These are phyloP conservation scores for Nemania sp. DNA, from an alignment of 2,329 filamentous ascomycete genomes.

Conservation along the genomic window DNA sequence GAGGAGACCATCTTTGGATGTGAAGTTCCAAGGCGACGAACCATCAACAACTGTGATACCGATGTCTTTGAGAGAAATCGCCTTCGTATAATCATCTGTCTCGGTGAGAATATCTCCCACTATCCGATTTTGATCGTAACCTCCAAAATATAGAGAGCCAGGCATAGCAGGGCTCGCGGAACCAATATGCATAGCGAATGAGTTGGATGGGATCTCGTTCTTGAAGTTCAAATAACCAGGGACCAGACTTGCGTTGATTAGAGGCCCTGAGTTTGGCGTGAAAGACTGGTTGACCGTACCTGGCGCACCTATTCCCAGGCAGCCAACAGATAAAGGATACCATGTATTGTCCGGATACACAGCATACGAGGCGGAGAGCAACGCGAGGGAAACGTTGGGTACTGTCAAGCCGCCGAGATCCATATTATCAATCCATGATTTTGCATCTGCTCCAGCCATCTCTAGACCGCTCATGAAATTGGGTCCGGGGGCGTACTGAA, in stretches of 20 bases:
- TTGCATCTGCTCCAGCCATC: conserved; percentile 39
- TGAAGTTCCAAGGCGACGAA: conserved; percentile 54
- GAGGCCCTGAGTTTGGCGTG: conserved; percentile 29
- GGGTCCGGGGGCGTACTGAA: conserved; percentile 41
- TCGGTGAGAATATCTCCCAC: conserved; percentile 50
- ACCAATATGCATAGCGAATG: conserved; percentile 58
- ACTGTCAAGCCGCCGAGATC: conserved; percentile 41
- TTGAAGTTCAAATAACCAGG: conserved; percentile 47
- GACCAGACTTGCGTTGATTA: conserved; percentile 50
- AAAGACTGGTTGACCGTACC: conserved; percentile 48
- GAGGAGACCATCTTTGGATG: conserved; percentile 48
- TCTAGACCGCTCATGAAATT: conserved; percentile 48
- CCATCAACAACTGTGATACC: conserved; percentile 56
- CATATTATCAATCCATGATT: conserved; percentile 48
- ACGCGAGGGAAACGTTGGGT: conserved; percentile 46
- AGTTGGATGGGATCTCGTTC: conserved; percentile 53
- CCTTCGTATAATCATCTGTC: conserved; percentile 42
- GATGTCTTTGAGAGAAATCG: conserved; percentile 55
- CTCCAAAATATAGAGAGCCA: conserved; percentile 56
- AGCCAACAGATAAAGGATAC: conserved; percentile 51
- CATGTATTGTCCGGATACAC: conserved; percentile 48
- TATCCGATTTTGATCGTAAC: conserved; percentile 57
- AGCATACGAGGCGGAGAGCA: conserved; percentile 46
- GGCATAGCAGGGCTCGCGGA: conserved; percentile 50
- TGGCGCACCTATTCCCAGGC: conserved; percentile 49